Base-by-base conservation (phyloP, 805 yeast genomes). In the Priceomyces medius region DNA sequence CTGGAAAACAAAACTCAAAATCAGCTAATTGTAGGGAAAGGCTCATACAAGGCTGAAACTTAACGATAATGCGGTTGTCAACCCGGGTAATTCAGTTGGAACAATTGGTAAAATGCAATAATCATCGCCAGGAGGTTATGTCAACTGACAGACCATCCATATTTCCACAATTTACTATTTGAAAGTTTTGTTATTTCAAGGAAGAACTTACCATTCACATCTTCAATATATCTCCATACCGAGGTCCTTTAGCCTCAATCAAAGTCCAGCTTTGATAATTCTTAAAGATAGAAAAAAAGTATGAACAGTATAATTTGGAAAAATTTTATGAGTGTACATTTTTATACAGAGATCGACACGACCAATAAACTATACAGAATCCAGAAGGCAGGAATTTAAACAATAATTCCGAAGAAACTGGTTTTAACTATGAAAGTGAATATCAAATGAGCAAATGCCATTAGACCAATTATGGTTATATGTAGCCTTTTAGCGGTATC, bases 341-440 rank as follows among this genome's bases (percentile, higher is more conserved):
- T 20, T 21, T 21, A 26, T 26, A 26, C 29, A n/a, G 29, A 26
- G 29, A 14, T 12, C 35, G 35, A 24, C 41, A 37, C 41, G 41
- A 37, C 41, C 37, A 14, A 17, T 32, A n/a, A n/a, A n/a, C 38
- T 35, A 35, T 23, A 24, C 38, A 35, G 19, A 17, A 31, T 5
- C 12, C 12, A 31, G 34, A 31, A 14, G n/a, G n/a, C 9, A 31
- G 9, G 21, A 17, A 16, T 19, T 31, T 31, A 38, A n/a, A 32
- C 39, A 21, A 27, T 28, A 12, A 61, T 51, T 18, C 80, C 81
- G 55, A 85, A 85, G 65, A 83, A 85, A 39, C 78, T 63, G 9
- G 82, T 68, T 61, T 84, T 83, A 37, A 85, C 85, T 6, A 81
- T 76, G 31, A 85, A 59, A 1, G 88, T 77, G 50, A 83, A 77